Evolutionary conservation across 352 stramenopile genomes (phyloP).

Genomic region (Halophytophthora polymorphica): DNA sequence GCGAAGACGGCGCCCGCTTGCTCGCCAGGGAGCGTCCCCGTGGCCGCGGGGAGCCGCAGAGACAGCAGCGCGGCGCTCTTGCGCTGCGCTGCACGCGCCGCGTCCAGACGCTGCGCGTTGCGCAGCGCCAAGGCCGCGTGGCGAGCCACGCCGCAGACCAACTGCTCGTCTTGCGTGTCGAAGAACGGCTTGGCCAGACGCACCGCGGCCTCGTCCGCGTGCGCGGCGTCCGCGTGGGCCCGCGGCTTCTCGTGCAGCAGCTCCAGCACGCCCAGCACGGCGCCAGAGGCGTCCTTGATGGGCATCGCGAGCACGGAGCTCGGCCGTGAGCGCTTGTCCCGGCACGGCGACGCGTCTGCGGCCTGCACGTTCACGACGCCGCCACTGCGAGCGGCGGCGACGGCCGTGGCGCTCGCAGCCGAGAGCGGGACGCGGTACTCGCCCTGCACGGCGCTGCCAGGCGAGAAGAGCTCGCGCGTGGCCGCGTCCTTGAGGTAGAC

Average conservation of each 20-base stretch:
- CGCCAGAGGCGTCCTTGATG: constrained; percentile 66
- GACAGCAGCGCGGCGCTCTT: constrained; percentile 67
- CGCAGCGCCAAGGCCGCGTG: constrained; percentile 68
- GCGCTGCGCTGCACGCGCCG: constrained; percentile 46
- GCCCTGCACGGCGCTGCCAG: constrained; percentile 34
- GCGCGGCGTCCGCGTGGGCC: neutral
- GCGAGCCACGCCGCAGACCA: constrained; percentile 58
- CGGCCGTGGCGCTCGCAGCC: constrained; percentile 41
- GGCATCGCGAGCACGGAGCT: constrained; percentile 77
- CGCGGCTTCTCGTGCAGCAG: constrained; percentile 48
- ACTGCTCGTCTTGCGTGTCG: constrained; percentile 64
- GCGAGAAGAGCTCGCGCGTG: constrained; percentile 52
- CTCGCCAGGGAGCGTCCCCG: constrained; percentile 26
- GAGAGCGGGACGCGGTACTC: constrained; percentile 53
- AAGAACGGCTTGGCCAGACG: constrained; percentile 62
- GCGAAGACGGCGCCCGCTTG: constrained; percentile 30
- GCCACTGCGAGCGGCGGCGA: constrained; percentile 56
- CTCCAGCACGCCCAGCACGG: constrained; percentile 65
- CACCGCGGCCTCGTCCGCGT: neutral
- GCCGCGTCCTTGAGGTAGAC: constrained; percentile 67
- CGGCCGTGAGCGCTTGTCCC: constrained; percentile 13
- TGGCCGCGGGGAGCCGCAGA: constrained; percentile 24
- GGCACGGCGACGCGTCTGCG: constrained; percentile 31
- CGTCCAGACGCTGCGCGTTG: constrained; percentile 62
- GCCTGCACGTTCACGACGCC: constrained; percentile 79